Conservation (phyloP, 148 eudicot genomes). For the Amaranthus cruentus region DNA sequence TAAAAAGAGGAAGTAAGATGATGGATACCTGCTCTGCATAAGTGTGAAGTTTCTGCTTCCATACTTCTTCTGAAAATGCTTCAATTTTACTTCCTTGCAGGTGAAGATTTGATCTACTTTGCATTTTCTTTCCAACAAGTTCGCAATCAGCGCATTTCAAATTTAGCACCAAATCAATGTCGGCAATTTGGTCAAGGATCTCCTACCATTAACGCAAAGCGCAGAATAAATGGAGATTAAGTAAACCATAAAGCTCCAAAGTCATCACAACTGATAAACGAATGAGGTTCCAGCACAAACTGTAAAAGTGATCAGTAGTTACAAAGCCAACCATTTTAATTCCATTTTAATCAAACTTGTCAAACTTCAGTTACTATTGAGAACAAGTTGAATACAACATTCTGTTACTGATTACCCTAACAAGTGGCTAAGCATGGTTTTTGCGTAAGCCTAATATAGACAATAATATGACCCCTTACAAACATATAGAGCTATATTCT, state of each 20-base stretch:
- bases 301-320: too few species aligned
- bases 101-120: slow-evolving; percentile 29
- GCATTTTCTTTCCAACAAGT: slow-evolving; percentile 31
- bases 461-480: too few species aligned
- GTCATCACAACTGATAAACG: background rate
- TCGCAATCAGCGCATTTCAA: slow-evolving; percentile 55
- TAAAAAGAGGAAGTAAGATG: background rate
- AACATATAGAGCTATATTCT: too few species aligned
- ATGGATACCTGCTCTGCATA: slow-evolving; percentile 64
- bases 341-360: too few species aligned
- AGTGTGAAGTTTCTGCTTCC: slow-evolving; percentile 50
- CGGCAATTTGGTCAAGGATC: slow-evolving; percentile 76
- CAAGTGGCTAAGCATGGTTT: too few species aligned
- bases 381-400: too few species aligned
- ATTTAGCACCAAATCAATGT: slow-evolving; percentile 77
- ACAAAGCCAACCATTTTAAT: too few species aligned
- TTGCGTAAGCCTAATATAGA: too few species aligned
- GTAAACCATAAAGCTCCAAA: background rate
- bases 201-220: slow-evolving; percentile 42
- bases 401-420: too few species aligned
- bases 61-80: slow-evolving; percentile 31
- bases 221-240: slow-evolving; percentile 2
- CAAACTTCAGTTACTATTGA: too few species aligned
- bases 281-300: too few species aligned
- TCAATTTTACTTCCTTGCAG: slow-evolving; percentile 27